Conservation (phyloP, 345 rosid species). For the Eucalyptus sideroxylon region DNA sequence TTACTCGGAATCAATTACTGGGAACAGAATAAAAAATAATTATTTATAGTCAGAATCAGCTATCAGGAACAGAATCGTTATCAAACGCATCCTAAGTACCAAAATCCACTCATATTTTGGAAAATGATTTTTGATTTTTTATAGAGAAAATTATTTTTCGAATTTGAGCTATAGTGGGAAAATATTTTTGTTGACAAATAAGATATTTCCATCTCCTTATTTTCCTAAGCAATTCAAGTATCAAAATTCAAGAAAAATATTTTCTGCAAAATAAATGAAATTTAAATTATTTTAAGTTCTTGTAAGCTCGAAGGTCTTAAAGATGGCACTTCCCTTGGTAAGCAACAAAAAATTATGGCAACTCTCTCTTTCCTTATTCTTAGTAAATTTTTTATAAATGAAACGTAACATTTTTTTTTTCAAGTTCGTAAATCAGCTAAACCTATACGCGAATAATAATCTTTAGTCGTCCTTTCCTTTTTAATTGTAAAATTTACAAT, state of each 20-base stretch:
- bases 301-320: too few relatives aligned
- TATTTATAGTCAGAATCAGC: too few relatives aligned
- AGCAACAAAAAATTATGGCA: background rate
- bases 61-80: rapidly evolving
- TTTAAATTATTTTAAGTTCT: too few relatives aligned
- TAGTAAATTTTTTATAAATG: background rate
- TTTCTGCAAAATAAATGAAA: too few relatives aligned
- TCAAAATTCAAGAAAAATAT: too few relatives aligned
- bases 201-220: too few relatives aligned
- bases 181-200: too few relatives aligned
- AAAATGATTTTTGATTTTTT: too few relatives aligned
- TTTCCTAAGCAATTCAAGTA: background rate
- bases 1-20: rapidly evolving
- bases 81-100: background rate
- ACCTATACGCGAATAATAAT: background rate
- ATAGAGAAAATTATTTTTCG: too few relatives aligned
- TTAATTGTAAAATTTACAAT: background rate
- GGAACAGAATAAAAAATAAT: too few relatives aligned
- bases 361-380: background rate
- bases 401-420: too few relatives aligned
- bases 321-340: background rate
- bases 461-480: background rate
- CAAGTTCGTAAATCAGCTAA: background rate
- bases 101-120: too few relatives aligned
- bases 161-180: background rate